Evolutionary conservation across 805 yeast species (phyloP), one percentile per base, ranked within the genome.

Genomic region (Scheffersomyces coipomensis): DNA sequence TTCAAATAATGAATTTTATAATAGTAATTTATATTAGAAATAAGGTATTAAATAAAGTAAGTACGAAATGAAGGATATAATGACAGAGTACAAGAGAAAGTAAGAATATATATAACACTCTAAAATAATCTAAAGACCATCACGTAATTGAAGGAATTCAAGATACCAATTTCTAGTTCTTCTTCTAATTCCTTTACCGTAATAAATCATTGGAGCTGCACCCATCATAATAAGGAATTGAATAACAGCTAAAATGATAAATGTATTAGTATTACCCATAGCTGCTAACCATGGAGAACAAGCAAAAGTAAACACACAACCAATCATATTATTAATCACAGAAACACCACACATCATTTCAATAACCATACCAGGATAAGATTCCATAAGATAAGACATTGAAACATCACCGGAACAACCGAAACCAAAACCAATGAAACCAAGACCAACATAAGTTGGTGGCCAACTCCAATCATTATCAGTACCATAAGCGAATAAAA

Each of bases 291-390:
- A 66, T n/a, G 58, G 56, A 5, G 68, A 60, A 43, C 71, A 66
- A 13, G 64, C 56, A 48, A 65, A 66, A 1, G 71, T 63, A 48
- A 65, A 66, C 13, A 62, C 48, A 46, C 68, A 63, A 7, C 68
- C 68, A 31, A 63, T 53, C 48, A 59, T 56, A 45, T 66, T 65
- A 52, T 63, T 66, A 43, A 66, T 60, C 34, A 66, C 59, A 5
- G 68, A 53, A 2, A 66, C 68, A 10, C 69, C 66, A 31, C 60
- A 62, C 69, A 66, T 64, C 53, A 64, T 62, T 44, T 64, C 68
- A 26, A 64, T 60, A 37, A 64, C 69, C 58, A 64, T 60, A 22
- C 62, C 68, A 2, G 71, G 71, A 44, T 66, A 65, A 7, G 68
- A 59, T 39, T 64, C 71, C 69, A 66, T 64, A 34, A 64, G 46